Percentiles rank a stretch among this genome's conserved stretches.
Conservation (phyloP, 1,284 basidiomycete species). For the Schizophyllum commune region DNA sequence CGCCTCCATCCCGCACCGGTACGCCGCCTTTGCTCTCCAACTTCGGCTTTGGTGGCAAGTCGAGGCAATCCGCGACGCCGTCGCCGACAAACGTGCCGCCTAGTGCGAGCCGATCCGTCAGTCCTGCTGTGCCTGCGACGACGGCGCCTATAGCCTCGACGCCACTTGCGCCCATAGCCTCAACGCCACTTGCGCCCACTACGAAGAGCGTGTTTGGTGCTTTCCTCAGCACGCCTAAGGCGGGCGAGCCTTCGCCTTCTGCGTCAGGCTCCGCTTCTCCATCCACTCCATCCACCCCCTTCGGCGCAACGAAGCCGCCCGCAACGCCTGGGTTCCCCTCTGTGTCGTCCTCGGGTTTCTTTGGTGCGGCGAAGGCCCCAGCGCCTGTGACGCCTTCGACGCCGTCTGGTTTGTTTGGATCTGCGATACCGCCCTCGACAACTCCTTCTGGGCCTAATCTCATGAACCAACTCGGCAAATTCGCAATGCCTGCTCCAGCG, state of each 20-base stretch:
- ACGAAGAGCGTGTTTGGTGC: not conserved
- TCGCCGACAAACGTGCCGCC: not conserved
- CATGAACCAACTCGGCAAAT: not conserved
- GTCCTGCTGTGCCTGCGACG: not conserved
- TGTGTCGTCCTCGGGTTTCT: not conserved
- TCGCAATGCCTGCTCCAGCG: conserved; percentile 9
- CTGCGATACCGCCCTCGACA: not conserved
- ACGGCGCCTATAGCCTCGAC: no score
- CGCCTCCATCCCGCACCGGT: not conserved
- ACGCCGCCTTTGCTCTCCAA: conserved; percentile 34
- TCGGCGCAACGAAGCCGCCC: not conserved
- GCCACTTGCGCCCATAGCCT: no score
- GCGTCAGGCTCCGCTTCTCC: not conserved
- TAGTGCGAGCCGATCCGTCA: not conserved
- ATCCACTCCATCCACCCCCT: not conserved
- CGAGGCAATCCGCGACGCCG: not conserved
- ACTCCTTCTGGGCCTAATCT: not conserved
- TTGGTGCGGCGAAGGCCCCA: not conserved
- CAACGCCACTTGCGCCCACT: no score
- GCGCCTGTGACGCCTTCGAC: not conserved
- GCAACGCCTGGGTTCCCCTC: not conserved
- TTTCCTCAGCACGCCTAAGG: not conserved
- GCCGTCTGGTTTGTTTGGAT: not conserved
- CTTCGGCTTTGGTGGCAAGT: conserved; percentile 1
- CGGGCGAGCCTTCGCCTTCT: not conserved